Conservation (phyloP, 352 stramenopile species). For the Nothophytophthora sp. region DNA sequence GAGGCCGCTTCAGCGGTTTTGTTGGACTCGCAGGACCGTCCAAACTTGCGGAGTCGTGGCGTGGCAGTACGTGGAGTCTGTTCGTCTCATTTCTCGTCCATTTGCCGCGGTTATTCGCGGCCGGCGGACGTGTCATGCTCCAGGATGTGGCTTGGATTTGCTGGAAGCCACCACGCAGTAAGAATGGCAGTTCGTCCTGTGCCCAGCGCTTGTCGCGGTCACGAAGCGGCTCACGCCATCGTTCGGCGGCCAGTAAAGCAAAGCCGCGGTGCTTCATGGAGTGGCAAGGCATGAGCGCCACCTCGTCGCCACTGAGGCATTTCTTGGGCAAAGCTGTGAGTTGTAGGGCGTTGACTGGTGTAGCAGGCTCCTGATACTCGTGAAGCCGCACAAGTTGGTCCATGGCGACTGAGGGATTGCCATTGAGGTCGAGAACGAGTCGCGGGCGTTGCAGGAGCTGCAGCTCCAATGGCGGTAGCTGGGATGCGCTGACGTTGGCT, state of each 20-base stretch:
- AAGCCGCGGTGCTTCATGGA: slow-evolving; percentile 46
- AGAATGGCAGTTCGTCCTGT: slow-evolving; percentile 46
- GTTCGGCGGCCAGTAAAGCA: slow-evolving; percentile 33
- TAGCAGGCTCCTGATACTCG: slow-evolving; percentile 23
- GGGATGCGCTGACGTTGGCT: neutral
- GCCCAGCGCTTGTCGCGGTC: slow-evolving; percentile 64
- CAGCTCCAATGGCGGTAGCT: slow-evolving; percentile 36
- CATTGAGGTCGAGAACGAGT: slow-evolving; percentile 37
- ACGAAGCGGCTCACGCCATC: slow-evolving; percentile 55
- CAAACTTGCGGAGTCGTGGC: neutral
- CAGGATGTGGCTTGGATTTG: neutral
- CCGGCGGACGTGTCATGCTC: slow-evolving; percentile 44
- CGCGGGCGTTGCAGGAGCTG: slow-evolving; percentile 44
- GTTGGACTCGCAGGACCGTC: neutral
- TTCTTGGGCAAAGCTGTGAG: slow-evolving; percentile 53
- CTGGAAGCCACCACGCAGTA: slow-evolving; percentile 20
- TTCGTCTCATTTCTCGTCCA: slow-evolving; percentile 43
- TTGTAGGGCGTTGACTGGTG: slow-evolving; percentile 34
- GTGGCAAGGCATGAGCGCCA: slow-evolving; percentile 78
- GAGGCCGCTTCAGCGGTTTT: slow-evolving; percentile 17
- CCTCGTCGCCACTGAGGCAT: slow-evolving; percentile 46
- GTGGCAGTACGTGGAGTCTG: slow-evolving; percentile 31
- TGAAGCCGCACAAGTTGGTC: slow-evolving; percentile 62
- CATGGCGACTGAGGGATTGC: slow-evolving; percentile 15
- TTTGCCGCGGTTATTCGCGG: slow-evolving; percentile 35